phyloP scores from a whole-genome alignment of 805 yeast species.

The Candida stauntonica region DNA sequence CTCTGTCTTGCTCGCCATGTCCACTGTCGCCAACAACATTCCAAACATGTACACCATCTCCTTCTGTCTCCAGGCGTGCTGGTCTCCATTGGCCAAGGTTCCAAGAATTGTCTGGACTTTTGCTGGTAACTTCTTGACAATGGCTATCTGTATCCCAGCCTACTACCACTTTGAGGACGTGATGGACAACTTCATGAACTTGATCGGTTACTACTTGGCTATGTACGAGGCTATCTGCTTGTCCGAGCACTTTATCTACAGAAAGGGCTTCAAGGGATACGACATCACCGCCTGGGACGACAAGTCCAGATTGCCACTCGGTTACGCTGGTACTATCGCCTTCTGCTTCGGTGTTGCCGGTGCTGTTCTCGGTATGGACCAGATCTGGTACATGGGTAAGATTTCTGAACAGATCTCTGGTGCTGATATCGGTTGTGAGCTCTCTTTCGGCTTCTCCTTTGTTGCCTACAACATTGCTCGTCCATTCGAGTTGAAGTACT shows the following conservation, averaged over 20 bases:
- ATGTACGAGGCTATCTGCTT: slow-evolving; percentile 71
- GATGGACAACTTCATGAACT: slow-evolving; percentile 84
- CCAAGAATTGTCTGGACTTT: slow-evolving; percentile 86
- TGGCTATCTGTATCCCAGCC: slow-evolving; percentile 88
- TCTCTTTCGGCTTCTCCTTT: slow-evolving; percentile 65
- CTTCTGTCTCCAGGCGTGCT: slow-evolving; percentile 78
- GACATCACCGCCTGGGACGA: slow-evolving; percentile 59
- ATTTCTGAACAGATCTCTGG: slow-evolving; percentile 67
- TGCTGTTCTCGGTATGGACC: slow-evolving; percentile 82
- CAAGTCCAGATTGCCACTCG: slow-evolving; percentile 59
- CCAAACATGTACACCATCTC: slow-evolving; percentile 94
- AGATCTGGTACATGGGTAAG: slow-evolving; percentile 78
- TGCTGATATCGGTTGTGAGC: slow-evolving; percentile 86
- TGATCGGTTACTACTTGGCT: slow-evolving; percentile 88
- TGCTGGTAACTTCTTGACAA: slow-evolving; percentile 65
- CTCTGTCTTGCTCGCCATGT: slow-evolving; percentile 76
- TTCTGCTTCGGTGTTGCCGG: slow-evolving; percentile 84
- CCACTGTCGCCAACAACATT: slow-evolving; percentile 86
- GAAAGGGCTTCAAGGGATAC: slow-evolving; percentile 57
- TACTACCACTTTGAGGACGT: slow-evolving; percentile 68
- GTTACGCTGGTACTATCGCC: slow-evolving; percentile 72
- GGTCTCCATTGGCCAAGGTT: slow-evolving; percentile 66
- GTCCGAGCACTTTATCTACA: slow-evolving; percentile 82
- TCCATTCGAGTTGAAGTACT: slow-evolving; percentile 65
- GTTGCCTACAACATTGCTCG: slow-evolving; percentile 56